These are phyloP conservation scores for Geosmithia putterillii DNA, from an alignment of 2,329 filamentous ascomycete genomes.

Conservation along the genomic window DNA sequence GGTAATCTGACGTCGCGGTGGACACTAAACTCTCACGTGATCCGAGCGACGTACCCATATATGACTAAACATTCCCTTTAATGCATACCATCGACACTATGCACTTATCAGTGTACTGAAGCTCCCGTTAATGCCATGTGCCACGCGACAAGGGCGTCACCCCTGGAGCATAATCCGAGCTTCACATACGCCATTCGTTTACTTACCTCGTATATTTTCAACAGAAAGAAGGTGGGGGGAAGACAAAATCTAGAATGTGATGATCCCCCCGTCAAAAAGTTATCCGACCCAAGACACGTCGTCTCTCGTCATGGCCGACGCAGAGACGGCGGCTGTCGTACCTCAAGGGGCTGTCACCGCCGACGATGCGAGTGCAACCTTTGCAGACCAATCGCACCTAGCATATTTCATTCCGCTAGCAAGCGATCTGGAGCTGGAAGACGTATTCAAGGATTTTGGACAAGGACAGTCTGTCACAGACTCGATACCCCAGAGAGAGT, in stretches of 20 bases:
- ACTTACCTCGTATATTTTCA: no score
- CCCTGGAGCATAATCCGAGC: background rate
- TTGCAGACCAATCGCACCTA: conserved; percentile 46
- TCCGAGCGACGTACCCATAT: no score
- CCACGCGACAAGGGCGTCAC: background rate
- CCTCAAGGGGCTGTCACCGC: background rate
- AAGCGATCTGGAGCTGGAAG: conserved; percentile 41
- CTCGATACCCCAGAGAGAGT: conserved; percentile 48
- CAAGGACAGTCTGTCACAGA: conserved; percentile 36
- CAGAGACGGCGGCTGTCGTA: background rate
- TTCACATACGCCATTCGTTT: background rate
- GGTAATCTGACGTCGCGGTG: no score
- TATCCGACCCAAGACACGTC: background rate
- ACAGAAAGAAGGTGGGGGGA: no score
- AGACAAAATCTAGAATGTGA: background rate
- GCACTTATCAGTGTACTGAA: background rate
- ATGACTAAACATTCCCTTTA: no score
- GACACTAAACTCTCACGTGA: no score
- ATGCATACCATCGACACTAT: background rate
- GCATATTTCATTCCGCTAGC: conserved; percentile 47
- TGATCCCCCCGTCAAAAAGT: background rate
- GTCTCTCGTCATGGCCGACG: background rate
- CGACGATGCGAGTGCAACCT: conserved; percentile 16
- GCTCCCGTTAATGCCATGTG: no score
- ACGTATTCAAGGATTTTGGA: conserved; percentile 30